Conservation (phyloP, 2,329 filamentous ascomycete genomes). For the Verticillium albo-atrum region DNA sequence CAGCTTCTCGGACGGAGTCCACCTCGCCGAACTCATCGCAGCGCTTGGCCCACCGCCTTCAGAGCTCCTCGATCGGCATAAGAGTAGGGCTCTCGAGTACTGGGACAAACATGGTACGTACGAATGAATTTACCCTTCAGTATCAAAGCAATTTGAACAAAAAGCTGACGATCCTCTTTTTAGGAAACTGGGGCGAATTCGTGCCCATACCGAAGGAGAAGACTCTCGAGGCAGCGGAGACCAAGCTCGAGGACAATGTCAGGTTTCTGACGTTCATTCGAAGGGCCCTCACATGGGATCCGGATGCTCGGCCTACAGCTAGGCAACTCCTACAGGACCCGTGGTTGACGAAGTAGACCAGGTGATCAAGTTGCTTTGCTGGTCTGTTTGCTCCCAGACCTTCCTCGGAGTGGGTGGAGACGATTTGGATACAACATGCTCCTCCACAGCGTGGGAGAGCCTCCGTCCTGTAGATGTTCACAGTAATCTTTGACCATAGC, state of each 20-base stretch:
- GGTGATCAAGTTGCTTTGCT: background rate
- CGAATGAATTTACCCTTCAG: background rate
- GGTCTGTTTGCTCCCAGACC: no score
- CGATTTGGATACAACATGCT: no score
- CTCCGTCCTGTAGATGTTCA: no score
- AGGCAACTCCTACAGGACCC: constrained; percentile 17
- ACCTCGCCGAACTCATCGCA: constrained; percentile 18
- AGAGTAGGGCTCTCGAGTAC: constrained; percentile 11
- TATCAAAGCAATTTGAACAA: background rate
- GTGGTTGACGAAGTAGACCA: constrained; percentile 11
- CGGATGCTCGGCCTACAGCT: constrained; percentile 15
- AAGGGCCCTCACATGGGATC: constrained; percentile 16
- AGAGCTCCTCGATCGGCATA: constrained; percentile 9
- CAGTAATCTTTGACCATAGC: no score
- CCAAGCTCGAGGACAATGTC: constrained; percentile 10
- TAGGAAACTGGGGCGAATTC: constrained; percentile 16
- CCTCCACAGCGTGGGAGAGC: no score
- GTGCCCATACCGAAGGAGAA: constrained; percentile 15
- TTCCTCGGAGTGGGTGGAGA: no score
- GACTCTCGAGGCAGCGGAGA: constrained; percentile 15
- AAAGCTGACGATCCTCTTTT: background rate
- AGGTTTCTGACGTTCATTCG: constrained; percentile 12
- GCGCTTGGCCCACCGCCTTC: constrained; percentile 15
- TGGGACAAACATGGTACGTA: constrained; percentile 18
- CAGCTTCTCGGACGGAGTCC: constrained; percentile 15